Evolutionary conservation across 306 rosid genomes (phyloP).

Genomic region (Bauhinia variegata): DNA sequence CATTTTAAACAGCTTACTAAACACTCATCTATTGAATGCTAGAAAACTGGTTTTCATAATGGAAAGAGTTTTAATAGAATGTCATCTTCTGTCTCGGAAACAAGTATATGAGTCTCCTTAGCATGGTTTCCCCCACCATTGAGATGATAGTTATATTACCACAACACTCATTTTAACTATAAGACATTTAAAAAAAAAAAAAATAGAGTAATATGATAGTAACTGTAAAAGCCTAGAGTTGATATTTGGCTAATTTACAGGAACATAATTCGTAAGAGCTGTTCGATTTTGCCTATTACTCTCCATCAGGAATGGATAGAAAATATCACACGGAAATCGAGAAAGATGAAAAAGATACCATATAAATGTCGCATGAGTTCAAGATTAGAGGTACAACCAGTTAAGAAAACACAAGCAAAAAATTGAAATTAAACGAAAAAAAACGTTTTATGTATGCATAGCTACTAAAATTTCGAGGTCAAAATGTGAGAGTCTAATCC

Average conservation of each 20-base stretch:
- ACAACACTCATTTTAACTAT: neutral
- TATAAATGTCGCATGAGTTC: no score
- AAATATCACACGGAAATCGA: no score
- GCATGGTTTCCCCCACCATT: neutral
- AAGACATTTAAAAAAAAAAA: neutral
- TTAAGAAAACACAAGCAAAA: no score
- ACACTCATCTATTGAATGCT: neutral
- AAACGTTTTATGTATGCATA: neutral
- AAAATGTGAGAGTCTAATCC: constrained; percentile 3
- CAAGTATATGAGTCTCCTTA: constrained; percentile 21
- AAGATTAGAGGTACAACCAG: no score
- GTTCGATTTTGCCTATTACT: neutral
- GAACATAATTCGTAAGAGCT: neutral
- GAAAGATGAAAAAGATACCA: no score
- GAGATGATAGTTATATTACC: neutral
- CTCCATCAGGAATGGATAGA: neutral
- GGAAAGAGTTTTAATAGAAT: neutral
- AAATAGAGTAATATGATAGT: neutral
- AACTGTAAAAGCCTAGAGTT: neutral
- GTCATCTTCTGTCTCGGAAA: constrained; percentile 1
- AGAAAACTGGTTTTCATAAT: constrained; percentile 3
- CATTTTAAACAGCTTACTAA: constrained; percentile 22
- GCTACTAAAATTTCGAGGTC: neutral
- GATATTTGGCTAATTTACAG: neutral
- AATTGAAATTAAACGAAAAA: no score